phyloP scores from a whole-genome alignment of 352 stramenopile species.

The Nothophytophthora sp. region DNA sequence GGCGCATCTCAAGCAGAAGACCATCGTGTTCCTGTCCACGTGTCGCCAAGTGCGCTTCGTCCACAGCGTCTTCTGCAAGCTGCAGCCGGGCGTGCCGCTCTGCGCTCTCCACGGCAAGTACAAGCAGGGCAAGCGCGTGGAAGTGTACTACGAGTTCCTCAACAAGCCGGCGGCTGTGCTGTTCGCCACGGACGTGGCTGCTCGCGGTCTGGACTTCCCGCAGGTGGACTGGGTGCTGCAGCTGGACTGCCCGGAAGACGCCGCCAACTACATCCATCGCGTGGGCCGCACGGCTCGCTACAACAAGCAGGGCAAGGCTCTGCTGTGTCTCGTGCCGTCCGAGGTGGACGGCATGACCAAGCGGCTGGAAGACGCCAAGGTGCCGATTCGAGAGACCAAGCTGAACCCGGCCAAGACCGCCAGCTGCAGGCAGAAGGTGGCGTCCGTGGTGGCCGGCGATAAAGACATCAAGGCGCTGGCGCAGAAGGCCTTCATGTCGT shows the following conservation, averaged over 20 bases:
- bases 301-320: slow-evolving; percentile 92
- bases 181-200: slow-evolving; percentile 99
- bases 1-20: slow-evolving; percentile 98
- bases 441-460: slow-evolving; percentile 92
- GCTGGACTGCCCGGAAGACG: slow-evolving; percentile 98
- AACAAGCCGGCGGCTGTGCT: slow-evolving; percentile 93
- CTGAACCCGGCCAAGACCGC: slow-evolving; percentile 97
- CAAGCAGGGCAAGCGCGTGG: slow-evolving; percentile 97
- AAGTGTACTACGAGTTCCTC: slow-evolving; percentile 99
- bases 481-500: slow-evolving; percentile 98
- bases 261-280: slow-evolving; percentile 98
- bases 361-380: slow-evolving; percentile 89
- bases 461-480: slow-evolving; percentile 94
- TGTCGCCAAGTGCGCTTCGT: slow-evolving; percentile 97
- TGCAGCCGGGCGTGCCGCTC: slow-evolving; percentile 97
- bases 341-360: slow-evolving; percentile 91
- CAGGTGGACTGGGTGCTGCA: slow-evolving; percentile 99
- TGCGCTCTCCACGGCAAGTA: slow-evolving; percentile 99
- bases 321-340: slow-evolving; percentile 92
- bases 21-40: slow-evolving; percentile 98
- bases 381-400: slow-evolving; percentile 96
- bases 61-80: slow-evolving; percentile 95
- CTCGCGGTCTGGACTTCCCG: slow-evolving; percentile 98
- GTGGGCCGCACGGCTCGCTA: slow-evolving; percentile 97
- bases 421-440: slow-evolving; percentile 91